These are phyloP conservation scores for Fusarium domesticum DNA, from an alignment of 2,329 filamentous ascomycete species.

Conservation along the genomic window DNA sequence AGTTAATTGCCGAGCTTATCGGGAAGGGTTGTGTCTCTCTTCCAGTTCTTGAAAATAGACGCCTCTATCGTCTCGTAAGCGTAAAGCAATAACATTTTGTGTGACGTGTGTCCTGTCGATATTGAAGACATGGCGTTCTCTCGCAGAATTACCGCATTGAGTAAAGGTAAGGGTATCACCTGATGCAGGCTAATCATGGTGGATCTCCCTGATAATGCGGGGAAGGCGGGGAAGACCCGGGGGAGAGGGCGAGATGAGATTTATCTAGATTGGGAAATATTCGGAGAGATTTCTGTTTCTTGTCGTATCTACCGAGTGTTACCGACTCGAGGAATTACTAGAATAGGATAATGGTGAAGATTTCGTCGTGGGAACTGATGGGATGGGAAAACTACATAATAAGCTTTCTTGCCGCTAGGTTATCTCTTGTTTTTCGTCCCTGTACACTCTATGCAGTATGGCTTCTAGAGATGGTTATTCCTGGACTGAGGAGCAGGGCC, in stretches of 20 bases:
- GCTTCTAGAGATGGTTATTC: slow-evolving; percentile 32
- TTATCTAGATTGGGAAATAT: slow-evolving; percentile 4
- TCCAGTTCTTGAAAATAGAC: no score
- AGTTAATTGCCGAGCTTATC: no score
- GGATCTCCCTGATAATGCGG: no score
- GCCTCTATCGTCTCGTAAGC: no score
- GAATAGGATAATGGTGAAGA: slow-evolving; percentile 1
- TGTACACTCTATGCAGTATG: no score
- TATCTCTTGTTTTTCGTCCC: not conserved
- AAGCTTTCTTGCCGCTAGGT: not conserved
- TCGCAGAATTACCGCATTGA: not conserved
- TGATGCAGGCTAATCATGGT: no score
- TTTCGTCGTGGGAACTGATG: not conserved
- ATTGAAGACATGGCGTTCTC: no score
- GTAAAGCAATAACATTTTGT: no score
- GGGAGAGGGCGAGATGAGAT: not conserved
- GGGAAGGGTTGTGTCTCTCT: no score
- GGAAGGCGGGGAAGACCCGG: not conserved
- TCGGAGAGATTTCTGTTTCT: slow-evolving; percentile 2
- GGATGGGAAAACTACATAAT: not conserved
- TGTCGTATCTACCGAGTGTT: not conserved
- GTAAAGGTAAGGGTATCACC: no score
- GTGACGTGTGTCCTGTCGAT: no score
- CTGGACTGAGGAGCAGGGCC: slow-evolving; percentile 30
- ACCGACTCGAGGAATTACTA: slow-evolving; percentile 3